Evolutionary conservation across 2,329 filamentous ascomycete genomes (phyloP), one percentile per base, ranked within the genome.

Genomic region (Phoma sp.): DNA sequence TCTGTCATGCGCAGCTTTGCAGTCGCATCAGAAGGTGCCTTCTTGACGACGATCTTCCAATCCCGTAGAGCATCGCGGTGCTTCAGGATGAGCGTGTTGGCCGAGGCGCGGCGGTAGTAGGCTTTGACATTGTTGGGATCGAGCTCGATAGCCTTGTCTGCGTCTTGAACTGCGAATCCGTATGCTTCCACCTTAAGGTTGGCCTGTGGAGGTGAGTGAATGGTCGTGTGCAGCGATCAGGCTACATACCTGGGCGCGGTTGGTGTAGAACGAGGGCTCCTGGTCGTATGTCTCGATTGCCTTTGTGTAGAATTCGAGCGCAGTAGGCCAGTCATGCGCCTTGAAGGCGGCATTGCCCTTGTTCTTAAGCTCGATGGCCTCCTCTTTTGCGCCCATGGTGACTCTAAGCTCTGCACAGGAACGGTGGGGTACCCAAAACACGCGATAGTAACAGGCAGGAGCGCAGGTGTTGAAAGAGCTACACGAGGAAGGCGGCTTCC

Each of bases 171-270:
- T 23, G 95, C 93, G 78, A 93, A 96, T 35, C 95, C 95, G 73
- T 93, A 98, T 18, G 93, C 87, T 77, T 99, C 95, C 35, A 93
- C 88, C 79, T 97, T 98, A 76, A 99, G 93, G 74, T 99, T 84
- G 61, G 91, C 91, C 91, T 96, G 44, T n/a, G n/a, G 46, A 47
- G 27, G 9, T 14, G 22, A 73, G 65, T 46, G 52, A 7, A 35
- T 46, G 59, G 63, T 64, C 59, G 61, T 65, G 60, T 65, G 68
- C 52, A 27, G 53, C 48, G 44, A 43, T 14, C 22, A 39, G 43
- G 46, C 58, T 52, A 78, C 83, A 60, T 76, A 96, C 93, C 85
- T 97, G 93, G 18, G 95, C 95, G 74, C 95, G 85, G 79, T 99
- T 99, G 67, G 91, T 92, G 79, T 87, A 98, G 79, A 93, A 98